phyloP scores from a whole-genome alignment of 306 rosid species.

The Sesbania bispinosa region DNA sequence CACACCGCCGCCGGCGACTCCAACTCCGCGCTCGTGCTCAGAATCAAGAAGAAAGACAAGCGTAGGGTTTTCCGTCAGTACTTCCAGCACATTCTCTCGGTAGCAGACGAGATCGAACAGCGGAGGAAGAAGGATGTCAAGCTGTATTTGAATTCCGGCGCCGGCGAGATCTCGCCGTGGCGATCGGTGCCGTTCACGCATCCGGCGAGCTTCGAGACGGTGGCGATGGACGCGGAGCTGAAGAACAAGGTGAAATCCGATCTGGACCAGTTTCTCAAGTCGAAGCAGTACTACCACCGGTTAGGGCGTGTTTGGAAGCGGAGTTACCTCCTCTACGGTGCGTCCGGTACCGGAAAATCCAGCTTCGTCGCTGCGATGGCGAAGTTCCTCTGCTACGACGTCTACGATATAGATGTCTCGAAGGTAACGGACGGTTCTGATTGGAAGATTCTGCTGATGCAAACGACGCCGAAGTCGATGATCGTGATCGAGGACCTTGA shows the following conservation, averaged over 20 bases:
- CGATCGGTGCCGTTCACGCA: constrained; percentile 63
- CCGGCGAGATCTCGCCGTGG: constrained; percentile 49
- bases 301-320: constrained; percentile 96
- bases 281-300: constrained; percentile 78
- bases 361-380: constrained; percentile 94
- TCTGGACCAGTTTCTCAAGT: constrained; percentile 71
- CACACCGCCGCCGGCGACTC: constrained; percentile 21
- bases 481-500: constrained; percentile 83
- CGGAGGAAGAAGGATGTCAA: constrained; percentile 52
- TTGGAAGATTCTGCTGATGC: constrained; percentile 52
- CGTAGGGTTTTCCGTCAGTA: constrained; percentile 79
- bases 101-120: constrained; percentile 65
- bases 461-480: constrained; percentile 64
- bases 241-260: constrained; percentile 72
- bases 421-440: constrained; percentile 55
- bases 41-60: constrained; percentile 62
- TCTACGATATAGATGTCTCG: constrained; percentile 69
- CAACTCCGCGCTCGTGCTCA: constrained; percentile 42
- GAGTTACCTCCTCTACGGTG: constrained; percentile 78
- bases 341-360: constrained; percentile 79
- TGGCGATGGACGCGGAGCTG: constrained; percentile 67
- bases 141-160: constrained; percentile 43
- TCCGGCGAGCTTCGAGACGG: constrained; percentile 80
- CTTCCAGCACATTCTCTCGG: constrained; percentile 73
- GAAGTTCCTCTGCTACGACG: constrained; percentile 66